Conservation (phyloP, 495 filamentous ascomycete species). For the Coniosporium apollinis region DNA sequence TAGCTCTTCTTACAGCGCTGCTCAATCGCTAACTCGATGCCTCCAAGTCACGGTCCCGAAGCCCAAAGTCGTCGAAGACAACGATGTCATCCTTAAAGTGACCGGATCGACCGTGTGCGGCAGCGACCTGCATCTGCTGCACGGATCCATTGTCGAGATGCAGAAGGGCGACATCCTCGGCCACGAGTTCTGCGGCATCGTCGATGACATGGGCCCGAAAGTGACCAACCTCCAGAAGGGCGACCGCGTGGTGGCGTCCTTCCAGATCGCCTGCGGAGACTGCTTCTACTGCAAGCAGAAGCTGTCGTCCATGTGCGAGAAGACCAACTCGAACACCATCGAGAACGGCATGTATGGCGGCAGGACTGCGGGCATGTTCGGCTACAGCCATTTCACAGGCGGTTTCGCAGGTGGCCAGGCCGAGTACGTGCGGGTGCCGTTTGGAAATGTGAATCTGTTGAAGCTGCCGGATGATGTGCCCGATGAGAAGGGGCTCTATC, state of each 20-base stretch:
- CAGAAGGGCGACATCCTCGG: conserved; percentile 77
- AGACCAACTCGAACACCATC: conserved; percentile 55
- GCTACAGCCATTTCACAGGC: conserved; percentile 64
- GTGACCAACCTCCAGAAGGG: conserved; percentile 46
- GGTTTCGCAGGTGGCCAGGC: conserved; percentile 84
- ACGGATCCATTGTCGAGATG: conserved; percentile 52
- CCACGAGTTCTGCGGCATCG: conserved; percentile 75
- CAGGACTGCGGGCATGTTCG: conserved; percentile 55
- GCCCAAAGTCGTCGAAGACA: conserved; percentile 51
- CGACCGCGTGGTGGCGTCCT: conserved; percentile 67
- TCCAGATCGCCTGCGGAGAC: conserved; percentile 65
- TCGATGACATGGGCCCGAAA: conserved; percentile 49
- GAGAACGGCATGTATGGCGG: conserved; percentile 48
- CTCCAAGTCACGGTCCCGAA: conserved; percentile 50
- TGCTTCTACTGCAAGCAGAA: conserved; percentile 69
- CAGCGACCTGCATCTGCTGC: conserved; percentile 67
- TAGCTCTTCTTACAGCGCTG: neutral
- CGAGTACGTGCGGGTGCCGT: conserved; percentile 72
- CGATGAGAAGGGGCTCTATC: conserved; percentile 71
- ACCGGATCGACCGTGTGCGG: conserved; percentile 82
- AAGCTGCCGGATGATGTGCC: conserved; percentile 65
- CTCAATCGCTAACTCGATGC: conserved; percentile 3
- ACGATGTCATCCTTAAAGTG: conserved; percentile 69
- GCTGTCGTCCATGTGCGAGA: conserved; percentile 59
- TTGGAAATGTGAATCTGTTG: conserved; percentile 69